These are phyloP conservation scores for Shiraia sp. DNA, from an alignment of 2,329 filamentous ascomycete genomes.

Conservation along the genomic window DNA sequence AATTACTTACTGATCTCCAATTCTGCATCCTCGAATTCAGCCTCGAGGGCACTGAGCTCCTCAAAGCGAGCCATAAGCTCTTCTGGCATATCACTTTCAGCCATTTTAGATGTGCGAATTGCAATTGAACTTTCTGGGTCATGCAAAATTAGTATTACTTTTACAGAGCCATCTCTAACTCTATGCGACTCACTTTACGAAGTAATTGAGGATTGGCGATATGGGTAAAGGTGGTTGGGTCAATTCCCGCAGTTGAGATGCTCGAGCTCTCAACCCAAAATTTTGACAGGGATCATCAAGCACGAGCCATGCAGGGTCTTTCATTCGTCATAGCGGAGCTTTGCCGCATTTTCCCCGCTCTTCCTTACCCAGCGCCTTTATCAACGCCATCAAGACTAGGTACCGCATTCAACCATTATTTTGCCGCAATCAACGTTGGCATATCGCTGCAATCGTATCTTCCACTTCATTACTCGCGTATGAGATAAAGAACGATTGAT, in stretches of 20 bases:
- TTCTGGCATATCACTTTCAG: conserved; percentile 23
- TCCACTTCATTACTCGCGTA: no score
- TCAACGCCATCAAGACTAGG: not conserved
- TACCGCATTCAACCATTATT: not conserved
- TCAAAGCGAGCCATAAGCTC: conserved; percentile 59
- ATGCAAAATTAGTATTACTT: conserved; percentile 15
- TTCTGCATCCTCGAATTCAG: conserved; percentile 82
- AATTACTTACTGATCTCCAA: conserved; percentile 70
- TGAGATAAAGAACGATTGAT: no score
- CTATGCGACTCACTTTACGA: conserved; percentile 9
- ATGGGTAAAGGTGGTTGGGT: not conserved
- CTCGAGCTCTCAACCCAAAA: conserved; percentile 15
- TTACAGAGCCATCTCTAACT: conserved; percentile 1
- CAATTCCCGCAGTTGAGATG: conserved; percentile 5
- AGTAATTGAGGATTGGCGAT: not conserved
- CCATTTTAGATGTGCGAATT: conserved; percentile 23
- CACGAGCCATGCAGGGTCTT: conserved; percentile 10
- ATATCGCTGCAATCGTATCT: no score
- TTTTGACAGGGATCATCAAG: conserved; percentile 10
- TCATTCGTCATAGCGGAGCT: conserved; percentile 10
- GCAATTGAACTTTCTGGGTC: conserved; percentile 15
- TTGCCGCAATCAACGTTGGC: not conserved
- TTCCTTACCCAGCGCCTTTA: not conserved
- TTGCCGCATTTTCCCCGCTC: conserved; percentile 7
- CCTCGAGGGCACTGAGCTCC: conserved; percentile 77